Evolutionary conservation across 805 yeast species (phyloP).

Genomic region (Babjeviella inositovora): DNA sequence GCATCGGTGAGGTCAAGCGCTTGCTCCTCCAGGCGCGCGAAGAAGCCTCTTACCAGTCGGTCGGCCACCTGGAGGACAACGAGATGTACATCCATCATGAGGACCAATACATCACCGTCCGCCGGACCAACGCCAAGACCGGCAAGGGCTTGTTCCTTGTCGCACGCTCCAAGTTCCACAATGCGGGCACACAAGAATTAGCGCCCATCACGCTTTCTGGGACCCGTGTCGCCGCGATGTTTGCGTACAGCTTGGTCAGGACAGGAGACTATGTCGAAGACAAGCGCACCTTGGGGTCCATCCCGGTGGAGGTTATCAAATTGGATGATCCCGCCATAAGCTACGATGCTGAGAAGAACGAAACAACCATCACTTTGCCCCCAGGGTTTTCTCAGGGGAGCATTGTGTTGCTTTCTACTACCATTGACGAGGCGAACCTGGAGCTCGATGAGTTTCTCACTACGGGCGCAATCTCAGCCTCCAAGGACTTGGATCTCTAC

Average conservation of each 20-base stretch:
- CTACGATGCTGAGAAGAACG: conserved; percentile 18
- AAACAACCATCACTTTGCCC: conserved; percentile 42
- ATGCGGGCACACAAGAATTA: conserved; percentile 30
- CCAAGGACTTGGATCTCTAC: conserved; percentile 37
- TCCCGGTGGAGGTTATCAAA: conserved; percentile 46
- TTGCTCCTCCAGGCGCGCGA: conserved; percentile 41
- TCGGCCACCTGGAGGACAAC: conserved; percentile 38
- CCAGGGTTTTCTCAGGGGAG: conserved; percentile 76
- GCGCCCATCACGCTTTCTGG: conserved; percentile 47
- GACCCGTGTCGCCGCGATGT: conserved; percentile 36
- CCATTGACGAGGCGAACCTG: conserved; percentile 47
- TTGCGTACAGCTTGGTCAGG: conserved; percentile 38
- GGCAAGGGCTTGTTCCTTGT: conserved; percentile 84
- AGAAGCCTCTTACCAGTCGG: conserved; percentile 34
- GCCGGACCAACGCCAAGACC: conserved; percentile 65
- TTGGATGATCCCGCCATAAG: conserved; percentile 33
- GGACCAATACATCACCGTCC: conserved; percentile 83
- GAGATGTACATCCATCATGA: conserved; percentile 94
- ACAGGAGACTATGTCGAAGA: conserved; percentile 29
- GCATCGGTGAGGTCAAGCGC: conserved; percentile 64
- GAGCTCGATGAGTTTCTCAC: conserved; percentile 52
- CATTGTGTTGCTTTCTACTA: conserved; percentile 68
- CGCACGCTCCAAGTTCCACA: conserved; percentile 66
- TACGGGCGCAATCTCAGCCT: conserved; percentile 64
- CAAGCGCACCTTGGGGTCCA: conserved; percentile 30